These are phyloP conservation scores for Eucalyptus regnans DNA, from an alignment of 345 rosid species.

Conservation along the genomic window DNA sequence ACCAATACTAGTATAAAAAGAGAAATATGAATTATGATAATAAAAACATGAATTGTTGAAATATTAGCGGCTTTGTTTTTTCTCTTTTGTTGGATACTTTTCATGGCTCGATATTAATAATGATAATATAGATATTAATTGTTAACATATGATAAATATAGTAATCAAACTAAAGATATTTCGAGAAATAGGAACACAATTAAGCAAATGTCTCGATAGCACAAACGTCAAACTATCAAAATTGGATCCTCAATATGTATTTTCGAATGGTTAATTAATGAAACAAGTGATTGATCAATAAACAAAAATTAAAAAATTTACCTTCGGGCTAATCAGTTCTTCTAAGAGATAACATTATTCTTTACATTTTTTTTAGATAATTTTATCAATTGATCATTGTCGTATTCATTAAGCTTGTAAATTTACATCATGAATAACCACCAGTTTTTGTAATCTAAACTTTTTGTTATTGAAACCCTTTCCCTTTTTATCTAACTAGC, in stretches of 20 bases:
- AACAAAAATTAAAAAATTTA: background rate
- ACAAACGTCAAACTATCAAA: background rate
- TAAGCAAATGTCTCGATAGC: background rate
- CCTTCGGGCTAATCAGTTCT: accelerated
- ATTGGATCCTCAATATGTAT: background rate
- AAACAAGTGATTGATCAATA: background rate
- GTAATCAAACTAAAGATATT: no score
- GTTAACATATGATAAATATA: background rate
- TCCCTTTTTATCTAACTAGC: no score
- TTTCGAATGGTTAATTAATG: background rate
- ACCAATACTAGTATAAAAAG: no score
- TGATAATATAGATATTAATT: no score
- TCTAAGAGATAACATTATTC: background rate
- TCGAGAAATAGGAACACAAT: background rate
- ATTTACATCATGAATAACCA: background rate
- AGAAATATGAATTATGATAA: background rate
- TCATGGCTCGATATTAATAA: background rate
- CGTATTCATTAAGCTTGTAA: background rate
- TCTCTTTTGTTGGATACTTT: background rate
- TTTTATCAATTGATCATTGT: background rate
- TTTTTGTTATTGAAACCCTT: background rate
- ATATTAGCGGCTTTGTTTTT: background rate
- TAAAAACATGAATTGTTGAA: background rate
- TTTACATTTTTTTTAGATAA: background rate
- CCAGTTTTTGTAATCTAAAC: background rate